Evolutionary conservation across 331 rosid genomes (phyloP), one percentile per base, ranked within the genome.

Genomic region (Pyracantha coccinea): DNA sequence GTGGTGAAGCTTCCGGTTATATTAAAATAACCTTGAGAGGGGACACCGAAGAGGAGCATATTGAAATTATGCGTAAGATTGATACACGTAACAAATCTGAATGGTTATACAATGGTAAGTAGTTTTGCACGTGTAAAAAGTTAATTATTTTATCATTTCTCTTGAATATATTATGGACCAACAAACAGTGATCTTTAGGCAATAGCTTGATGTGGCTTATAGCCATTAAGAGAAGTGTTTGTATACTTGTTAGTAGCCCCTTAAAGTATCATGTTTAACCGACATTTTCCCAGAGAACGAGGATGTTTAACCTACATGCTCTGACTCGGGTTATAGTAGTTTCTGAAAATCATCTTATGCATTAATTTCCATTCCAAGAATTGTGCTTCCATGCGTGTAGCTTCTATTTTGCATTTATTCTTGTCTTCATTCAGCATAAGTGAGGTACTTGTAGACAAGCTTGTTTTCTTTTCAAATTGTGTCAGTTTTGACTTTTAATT

Each of bases 1-100:
- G 95, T 58, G 97, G 97, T 69, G 96, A 94, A 80, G 94, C 84
- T 13, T 90, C 92, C 35, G 95, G 96, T 69, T 85, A 84, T 71
- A 75, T 86, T 61, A 88, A 82, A 61, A 87, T 94, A 84, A 86
- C 87, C 17, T 75, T 91, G 84, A 90, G 97, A 77, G 99, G 96
- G 75, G 83, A 82, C 45, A 68, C 78, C 17, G 74, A 85, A 84
- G 91, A 85, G 65, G 90, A 88, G 68, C 17, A 23, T 24, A 82
- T 92, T 75, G 74, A 41, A 61, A 83, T 94, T 73, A 84, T 77
- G 80, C 92, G 96, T 31, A 90, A 79, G 87, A 86, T 91, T 61
- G 92, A 87, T 74, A 87, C 86, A 2, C 87, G 44, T 67, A 94
- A 91, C 79, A 90, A 92, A 81, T 91, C 96, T 38, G 99, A 91